phyloP scores from a whole-genome alignment of 805 yeast genomes.

The Nakazawaea ambrosiae region DNA sequence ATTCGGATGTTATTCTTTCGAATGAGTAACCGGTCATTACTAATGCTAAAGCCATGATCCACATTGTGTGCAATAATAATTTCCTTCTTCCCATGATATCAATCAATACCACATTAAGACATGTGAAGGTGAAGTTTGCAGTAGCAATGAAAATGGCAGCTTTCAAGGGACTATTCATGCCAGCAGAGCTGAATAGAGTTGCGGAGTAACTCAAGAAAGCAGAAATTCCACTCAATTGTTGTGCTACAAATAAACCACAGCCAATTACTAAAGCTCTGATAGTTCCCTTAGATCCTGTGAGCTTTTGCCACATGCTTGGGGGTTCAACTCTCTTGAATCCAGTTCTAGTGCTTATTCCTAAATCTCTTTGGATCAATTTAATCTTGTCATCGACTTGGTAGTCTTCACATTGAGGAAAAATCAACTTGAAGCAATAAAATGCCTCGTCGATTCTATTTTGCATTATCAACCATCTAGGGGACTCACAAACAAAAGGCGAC shows the following conservation, averaged over 20 bases:
- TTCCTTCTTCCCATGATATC: conserved; percentile 45
- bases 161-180: conserved; percentile 44
- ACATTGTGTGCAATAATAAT: conserved; percentile 26
- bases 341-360: conserved; percentile 32
- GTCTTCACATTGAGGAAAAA: conserved; percentile 34
- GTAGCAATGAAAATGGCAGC: conserved; percentile 49
- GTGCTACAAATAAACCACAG: conserved; percentile 46
- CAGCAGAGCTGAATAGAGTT: conserved; percentile 44
- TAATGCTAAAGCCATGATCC: conserved; percentile 31
- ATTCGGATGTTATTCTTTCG: neutral
- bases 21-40: conserved; percentile 18
- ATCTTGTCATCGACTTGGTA: conserved; percentile 40
- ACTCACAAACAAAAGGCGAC: conserved; percentile 41
- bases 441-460: conserved; percentile 26
- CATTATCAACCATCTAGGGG: conserved; percentile 38
- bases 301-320: conserved; percentile 15
- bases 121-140: conserved; percentile 49
- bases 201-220: conserved; percentile 60
- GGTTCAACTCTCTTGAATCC: conserved; percentile 1
- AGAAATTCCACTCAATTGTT: conserved; percentile 57
- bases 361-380: conserved; percentile 40
- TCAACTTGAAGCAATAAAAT: conserved; percentile 34
- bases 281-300: conserved; percentile 31
- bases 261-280: conserved; percentile 37
- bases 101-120: conserved; percentile 41